Percentiles rank a stretch among this genome's conserved stretches.
Evolutionary conservation across 1,284 basidiomycete genomes (phyloP).

Genomic region (Tylopilus sp.): DNA sequence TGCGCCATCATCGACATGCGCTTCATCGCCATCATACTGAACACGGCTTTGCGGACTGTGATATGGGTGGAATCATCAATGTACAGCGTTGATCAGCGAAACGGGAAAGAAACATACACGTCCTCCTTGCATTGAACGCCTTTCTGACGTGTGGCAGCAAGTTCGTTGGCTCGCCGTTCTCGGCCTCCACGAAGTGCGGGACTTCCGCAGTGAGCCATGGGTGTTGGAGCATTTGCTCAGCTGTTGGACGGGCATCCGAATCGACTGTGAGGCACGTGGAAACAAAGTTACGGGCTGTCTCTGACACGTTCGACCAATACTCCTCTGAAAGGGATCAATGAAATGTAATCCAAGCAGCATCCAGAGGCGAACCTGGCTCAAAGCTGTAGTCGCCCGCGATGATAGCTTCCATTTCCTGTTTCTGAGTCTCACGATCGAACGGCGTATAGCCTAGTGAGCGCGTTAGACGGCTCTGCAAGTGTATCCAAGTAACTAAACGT

Average conservation of each 20-base stretch:
- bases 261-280: slow-evolving; percentile 78
- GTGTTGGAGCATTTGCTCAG: slow-evolving; percentile 47
- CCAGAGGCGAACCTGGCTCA: slow-evolving; percentile 56
- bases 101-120: slow-evolving; percentile 53
- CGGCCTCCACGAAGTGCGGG: slow-evolving; percentile 70
- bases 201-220: slow-evolving; percentile 66
- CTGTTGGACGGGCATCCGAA: slow-evolving; percentile 72
- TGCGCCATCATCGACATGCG: slow-evolving; percentile 58
- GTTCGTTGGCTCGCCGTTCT: slow-evolving; percentile 66
- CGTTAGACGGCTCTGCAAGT: slow-evolving; percentile 3
- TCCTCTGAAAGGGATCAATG: slow-evolving; percentile 42
- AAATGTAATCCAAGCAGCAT: background rate
- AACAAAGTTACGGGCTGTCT: slow-evolving; percentile 80
- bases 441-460: slow-evolving; percentile 70
- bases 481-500: background rate
- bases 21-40: slow-evolving; percentile 80
- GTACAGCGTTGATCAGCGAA: background rate
- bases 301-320: slow-evolving; percentile 83
- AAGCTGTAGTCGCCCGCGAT: slow-evolving; percentile 88
- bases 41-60: slow-evolving; percentile 80
- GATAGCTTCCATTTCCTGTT: slow-evolving; percentile 90
- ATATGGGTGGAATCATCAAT: slow-evolving; percentile 2
- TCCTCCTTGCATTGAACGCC: slow-evolving; percentile 81
- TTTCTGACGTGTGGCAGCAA: slow-evolving; percentile 85
- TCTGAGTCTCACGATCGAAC: slow-evolving; percentile 86